Evolutionary conservation across 2,329 filamentous ascomycete genomes (phyloP).

Genomic region (Dichotomopilus funicola): DNA sequence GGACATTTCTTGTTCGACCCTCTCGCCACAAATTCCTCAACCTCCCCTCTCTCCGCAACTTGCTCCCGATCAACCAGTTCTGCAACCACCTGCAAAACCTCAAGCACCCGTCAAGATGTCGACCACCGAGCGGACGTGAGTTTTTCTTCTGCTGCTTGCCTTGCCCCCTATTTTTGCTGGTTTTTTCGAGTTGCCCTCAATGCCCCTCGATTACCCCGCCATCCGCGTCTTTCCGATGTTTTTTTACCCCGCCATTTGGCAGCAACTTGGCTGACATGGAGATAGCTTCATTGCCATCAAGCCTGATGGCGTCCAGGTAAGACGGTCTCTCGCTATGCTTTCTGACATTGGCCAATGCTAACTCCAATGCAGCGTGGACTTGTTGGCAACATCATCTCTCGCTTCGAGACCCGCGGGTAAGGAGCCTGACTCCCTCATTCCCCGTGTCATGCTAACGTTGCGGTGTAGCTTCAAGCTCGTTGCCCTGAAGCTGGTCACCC

Average conservation of each 20-base stretch:
- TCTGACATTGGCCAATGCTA: constrained; percentile 10
- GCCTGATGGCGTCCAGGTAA: constrained; percentile 98
- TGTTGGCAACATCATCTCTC: constrained; percentile 92
- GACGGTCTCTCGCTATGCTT: constrained; percentile 17
- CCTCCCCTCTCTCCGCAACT: constrained; percentile 15
- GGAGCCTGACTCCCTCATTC: too few relatives aligned
- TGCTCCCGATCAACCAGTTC: constrained; percentile 39
- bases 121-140: constrained; percentile 79
- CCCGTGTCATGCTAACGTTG: too few relatives aligned
- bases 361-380: constrained; percentile 70
- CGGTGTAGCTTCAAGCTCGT: constrained; percentile 83
- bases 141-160: constrained; percentile 17
- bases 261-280: constrained; percentile 15
- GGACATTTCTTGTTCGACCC: not conserved
- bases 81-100: constrained; percentile 38
- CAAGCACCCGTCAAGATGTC: constrained; percentile 52
- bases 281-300: constrained; percentile 99
- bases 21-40: constrained; percentile 17
- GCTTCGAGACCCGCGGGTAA: constrained; percentile 97
- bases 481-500: constrained; percentile 90
- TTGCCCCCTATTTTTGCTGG: constrained; percentile 5
- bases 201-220: constrained; percentile 23
- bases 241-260: constrained; percentile 17
- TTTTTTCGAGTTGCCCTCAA: constrained; percentile 1
- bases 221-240: not conserved